A percentile compares a stretch with the other conserved stretches of the same genome.
phyloP scores from a whole-genome alignment of 306 rosid species.

The Fragaria nilgerrensis region DNA sequence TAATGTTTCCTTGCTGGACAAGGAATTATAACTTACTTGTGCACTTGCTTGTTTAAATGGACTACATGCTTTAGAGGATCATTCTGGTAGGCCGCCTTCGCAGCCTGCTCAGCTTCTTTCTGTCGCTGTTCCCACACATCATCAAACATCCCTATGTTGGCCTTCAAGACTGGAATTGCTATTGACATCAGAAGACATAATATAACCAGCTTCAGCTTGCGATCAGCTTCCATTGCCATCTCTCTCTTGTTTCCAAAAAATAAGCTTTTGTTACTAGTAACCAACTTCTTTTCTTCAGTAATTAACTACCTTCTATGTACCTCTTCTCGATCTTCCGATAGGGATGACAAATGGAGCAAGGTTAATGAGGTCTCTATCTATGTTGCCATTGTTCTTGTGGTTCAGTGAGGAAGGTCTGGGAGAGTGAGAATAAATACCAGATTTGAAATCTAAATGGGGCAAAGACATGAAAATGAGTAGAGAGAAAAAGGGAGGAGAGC shows the following conservation, averaged over 20 bases:
- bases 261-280: not conserved
- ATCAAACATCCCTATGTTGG: slow-evolving; percentile 37
- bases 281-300: not conserved
- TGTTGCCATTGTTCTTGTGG: not conserved
- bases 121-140: slow-evolving; percentile 40
- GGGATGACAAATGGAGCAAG: not conserved
- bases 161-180: slow-evolving; percentile 23
- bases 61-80: slow-evolving; percentile 26
- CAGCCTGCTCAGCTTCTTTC: slow-evolving; percentile 27
- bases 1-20: not conserved
- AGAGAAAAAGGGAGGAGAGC: slow-evolving; percentile 34
- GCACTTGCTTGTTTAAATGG: slow-evolving; percentile 31
- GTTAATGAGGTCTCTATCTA: not conserved
- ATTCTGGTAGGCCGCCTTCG: slow-evolving; percentile 27
- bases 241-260: not conserved
- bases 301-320: not conserved
- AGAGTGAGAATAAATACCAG: not conserved
- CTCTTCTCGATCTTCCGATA: not conserved
- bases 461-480: slow-evolving; percentile 24
- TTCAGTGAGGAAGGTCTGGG: not conserved
- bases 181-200: slow-evolving; percentile 23
- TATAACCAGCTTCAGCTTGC: slow-evolving; percentile 29
- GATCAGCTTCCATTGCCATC: slow-evolving; percentile 23
- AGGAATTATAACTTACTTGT: slow-evolving; percentile 22
- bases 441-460: slow-evolving; percentile 2